Evolutionary conservation across 78 protist species (phyloP).

Genomic region (Tieghemostelium lacteum): DNA sequence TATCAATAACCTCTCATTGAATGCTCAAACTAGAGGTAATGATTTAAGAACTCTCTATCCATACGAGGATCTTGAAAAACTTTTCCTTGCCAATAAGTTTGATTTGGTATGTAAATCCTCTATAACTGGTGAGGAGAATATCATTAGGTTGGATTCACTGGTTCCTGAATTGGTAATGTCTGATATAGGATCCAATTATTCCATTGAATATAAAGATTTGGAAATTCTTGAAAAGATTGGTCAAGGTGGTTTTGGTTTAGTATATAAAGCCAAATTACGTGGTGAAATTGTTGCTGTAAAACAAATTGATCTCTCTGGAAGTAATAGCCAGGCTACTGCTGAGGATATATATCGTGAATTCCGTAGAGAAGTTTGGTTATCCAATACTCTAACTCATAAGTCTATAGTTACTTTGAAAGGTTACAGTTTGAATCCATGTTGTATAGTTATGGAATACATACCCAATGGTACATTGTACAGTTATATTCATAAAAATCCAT

Average conservation of each 20-base stretch:
- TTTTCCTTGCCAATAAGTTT: conserved; percentile 12
- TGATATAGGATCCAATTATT: conserved; percentile 55
- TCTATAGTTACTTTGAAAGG: conserved; percentile 59
- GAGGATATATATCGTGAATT: conserved; percentile 65
- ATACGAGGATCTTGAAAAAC: conserved; percentile 55
- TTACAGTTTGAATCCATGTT: conserved; percentile 65
- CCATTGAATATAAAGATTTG: conserved; percentile 53
- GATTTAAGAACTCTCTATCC: conserved; percentile 41
- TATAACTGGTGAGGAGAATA: conserved; percentile 9
- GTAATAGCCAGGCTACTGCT: background rate
- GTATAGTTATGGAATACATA: conserved; percentile 67
- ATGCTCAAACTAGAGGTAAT: background rate
- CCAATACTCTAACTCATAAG: conserved; percentile 47
- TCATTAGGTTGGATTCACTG: conserved; percentile 10
- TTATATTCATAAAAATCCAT: too few relatives aligned
- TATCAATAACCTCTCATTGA: background rate
- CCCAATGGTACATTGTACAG: conserved; percentile 68
- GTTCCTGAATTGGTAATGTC: conserved; percentile 60
- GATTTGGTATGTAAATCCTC: conserved; percentile 24
- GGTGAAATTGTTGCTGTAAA: conserved; percentile 61
- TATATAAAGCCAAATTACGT: conserved; percentile 31
- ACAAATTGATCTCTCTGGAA: background rate
- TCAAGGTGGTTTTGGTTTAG: conserved; percentile 75
- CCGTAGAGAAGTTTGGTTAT: conserved; percentile 74
- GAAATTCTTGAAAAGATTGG: conserved; percentile 75